Base-by-base conservation (phyloP, 129 eudicot species). In the Arctium lappa region DNA sequence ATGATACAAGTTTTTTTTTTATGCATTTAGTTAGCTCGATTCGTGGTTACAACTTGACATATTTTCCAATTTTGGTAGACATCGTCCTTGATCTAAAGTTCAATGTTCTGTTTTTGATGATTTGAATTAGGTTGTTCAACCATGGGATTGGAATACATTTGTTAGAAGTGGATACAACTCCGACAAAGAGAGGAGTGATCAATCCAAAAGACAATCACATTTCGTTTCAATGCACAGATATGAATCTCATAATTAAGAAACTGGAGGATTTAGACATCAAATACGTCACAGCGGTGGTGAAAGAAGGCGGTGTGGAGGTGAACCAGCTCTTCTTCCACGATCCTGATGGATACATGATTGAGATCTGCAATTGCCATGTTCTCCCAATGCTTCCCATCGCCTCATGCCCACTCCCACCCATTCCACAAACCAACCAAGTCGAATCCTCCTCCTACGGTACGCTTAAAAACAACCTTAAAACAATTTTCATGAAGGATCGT, bases 121-220 rank as follows among this genome's bases (percentile, higher is more conserved):
- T 70, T 4, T 69, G 56, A 15, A 69, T 22, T 48, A 92, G 97
- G 97, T 75, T 90, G 88, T 88, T 88, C 86, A 90, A 84, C 79
- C 88, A 90, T 77, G 94, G 97, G 66, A 83, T 92, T 62, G 97
- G 94, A 50, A 92, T 92, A 74, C 97, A 92, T 90, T 86, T 92
- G 81, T 78, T 92, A 36, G 78, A 87, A 86, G 81, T 78, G 62
- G 90, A 90, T 34, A 78, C 88, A 66, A 85, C 72, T 2, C 78
- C 78, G 4, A 8, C 83, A 8, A 89, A 88, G 84, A 88, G 69
- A 73, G 84, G 81, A 0, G 81, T 77, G 42, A 93, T 93, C n/a
- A 89, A 93, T 74, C 97, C 95, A 27, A 93, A 93, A 85, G 95
- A 88, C 85, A 91, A 89, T 50, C 95, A 93, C 80, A 91, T 93